phyloP scores from a whole-genome alignment of 73 alveolate species.

The Diophrys appendiculata region DNA sequence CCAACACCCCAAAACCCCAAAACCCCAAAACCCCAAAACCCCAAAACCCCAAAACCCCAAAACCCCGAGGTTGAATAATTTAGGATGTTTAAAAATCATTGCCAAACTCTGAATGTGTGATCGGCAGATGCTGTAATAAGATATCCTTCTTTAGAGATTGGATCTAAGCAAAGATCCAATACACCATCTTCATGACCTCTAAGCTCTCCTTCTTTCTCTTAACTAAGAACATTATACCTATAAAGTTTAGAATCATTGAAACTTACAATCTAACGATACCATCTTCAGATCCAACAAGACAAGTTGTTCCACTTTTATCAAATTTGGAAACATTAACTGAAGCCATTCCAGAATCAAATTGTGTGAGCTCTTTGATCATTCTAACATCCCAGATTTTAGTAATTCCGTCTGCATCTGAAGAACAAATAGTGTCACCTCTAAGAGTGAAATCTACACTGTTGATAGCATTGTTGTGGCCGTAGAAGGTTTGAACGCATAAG shows the following conservation, averaged over 20 bases:
- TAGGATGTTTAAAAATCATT: conserved; percentile 51
- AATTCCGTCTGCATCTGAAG: conserved; percentile 99
- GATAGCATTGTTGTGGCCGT: conserved; percentile 98
- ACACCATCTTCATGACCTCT: conserved; percentile 98
- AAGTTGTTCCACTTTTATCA: conserved; percentile 91
- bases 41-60: conserved; percentile 25
- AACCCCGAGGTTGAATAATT: not conserved
- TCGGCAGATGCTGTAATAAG: conserved; percentile 95
- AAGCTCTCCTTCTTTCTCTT: conserved; percentile 84
- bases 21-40: not conserved
- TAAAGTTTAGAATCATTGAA: too few species aligned
- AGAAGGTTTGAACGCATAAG: conserved; percentile 97
- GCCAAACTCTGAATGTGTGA: conserved; percentile 97
- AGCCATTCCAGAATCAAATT: conserved; percentile 94
- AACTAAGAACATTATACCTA: conserved; percentile 59
- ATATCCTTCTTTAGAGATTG: conserved; percentile 84
- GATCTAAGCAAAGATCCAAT: conserved; percentile 94
- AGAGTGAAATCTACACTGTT: conserved; percentile 91
- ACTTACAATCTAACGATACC: conserved; percentile 78
- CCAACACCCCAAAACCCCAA: too few species aligned
- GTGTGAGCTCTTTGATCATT: conserved; percentile 94
- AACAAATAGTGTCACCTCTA: conserved; percentile 94
- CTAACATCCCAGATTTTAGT: conserved; percentile 99
- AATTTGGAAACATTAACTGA: conserved; percentile 94
- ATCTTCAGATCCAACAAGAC: conserved; percentile 95